These are phyloP conservation scores for Phytophthora cajani DNA, from an alignment of 352 stramenopile species.

Conservation along the genomic window DNA sequence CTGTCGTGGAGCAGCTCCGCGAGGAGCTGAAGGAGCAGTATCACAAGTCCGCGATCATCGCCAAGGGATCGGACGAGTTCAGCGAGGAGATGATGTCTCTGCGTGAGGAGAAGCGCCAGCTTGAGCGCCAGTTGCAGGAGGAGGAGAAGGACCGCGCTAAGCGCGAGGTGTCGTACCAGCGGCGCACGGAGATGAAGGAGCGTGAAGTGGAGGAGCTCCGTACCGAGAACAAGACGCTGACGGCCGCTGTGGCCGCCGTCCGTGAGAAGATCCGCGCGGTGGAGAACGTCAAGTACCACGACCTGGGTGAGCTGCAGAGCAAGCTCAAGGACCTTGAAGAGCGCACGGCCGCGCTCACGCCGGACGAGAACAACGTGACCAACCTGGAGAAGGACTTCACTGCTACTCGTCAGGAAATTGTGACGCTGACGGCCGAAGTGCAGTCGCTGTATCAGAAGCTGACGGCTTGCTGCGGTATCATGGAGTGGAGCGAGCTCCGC, in stretches of 20 bases:
- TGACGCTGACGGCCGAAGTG: conserved; percentile 49
- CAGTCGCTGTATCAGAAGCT: conserved; percentile 63
- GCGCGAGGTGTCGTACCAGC: conserved; percentile 49
- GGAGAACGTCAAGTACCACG: conserved; percentile 47
- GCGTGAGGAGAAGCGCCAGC: conserved; percentile 43
- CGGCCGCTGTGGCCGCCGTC: conserved; percentile 42
- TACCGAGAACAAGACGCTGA: conserved; percentile 49
- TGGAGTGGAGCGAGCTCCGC: conserved; percentile 67
- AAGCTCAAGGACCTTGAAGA: conserved; percentile 52
- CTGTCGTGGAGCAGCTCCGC: conserved; percentile 44
- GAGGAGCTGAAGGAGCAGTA: conserved; percentile 61
- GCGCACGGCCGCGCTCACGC: conserved; percentile 43
- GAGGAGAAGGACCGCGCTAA: conserved; percentile 50
- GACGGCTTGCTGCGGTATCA: conserved; percentile 57
- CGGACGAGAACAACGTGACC: conserved; percentile 29
- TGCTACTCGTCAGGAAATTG: conserved; percentile 54
- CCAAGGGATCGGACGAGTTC: conserved; percentile 51
- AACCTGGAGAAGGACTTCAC: conserved; percentile 56
- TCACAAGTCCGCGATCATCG: conserved; percentile 45
- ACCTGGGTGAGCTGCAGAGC: conserved; percentile 43
- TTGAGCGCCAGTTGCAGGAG: conserved; percentile 48
- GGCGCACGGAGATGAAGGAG: conserved; percentile 49
- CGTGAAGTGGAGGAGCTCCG: conserved; percentile 50
- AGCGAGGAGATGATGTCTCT: conserved; percentile 55
- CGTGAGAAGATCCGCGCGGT: conserved; percentile 53